A percentile compares a stretch with the other conserved stretches of the same genome.
Evolutionary conservation across 306 rosid genomes (phyloP).

Genomic region (Castanospermum australe): DNA sequence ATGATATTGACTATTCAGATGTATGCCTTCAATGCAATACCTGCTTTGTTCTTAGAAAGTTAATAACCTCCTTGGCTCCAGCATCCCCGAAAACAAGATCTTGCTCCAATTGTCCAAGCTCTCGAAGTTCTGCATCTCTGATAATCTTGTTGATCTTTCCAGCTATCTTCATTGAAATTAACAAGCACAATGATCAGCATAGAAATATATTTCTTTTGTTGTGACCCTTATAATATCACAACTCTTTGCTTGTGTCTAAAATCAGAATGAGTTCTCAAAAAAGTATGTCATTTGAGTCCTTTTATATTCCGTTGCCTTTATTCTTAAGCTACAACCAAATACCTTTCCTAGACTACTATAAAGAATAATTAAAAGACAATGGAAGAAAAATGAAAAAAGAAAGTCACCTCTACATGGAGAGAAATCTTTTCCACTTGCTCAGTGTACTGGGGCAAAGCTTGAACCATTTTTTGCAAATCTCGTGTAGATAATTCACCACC

Average conservation of each 20-base stretch:
- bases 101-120: slow-evolving; percentile 92
- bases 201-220: not conserved
- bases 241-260: not conserved
- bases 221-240: slow-evolving; percentile 1
- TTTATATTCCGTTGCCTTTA: slow-evolving; percentile 2
- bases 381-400: slow-evolving; percentile 17
- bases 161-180: slow-evolving; percentile 62
- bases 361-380: not conserved
- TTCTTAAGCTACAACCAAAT: slow-evolving; percentile 14
- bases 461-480: slow-evolving; percentile 97
- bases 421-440: slow-evolving; percentile 93
- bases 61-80: slow-evolving; percentile 90
- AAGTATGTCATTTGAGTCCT: slow-evolving; percentile 1
- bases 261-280: not conserved
- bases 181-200: slow-evolving; percentile 33
- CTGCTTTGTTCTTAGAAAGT: slow-evolving; percentile 75
- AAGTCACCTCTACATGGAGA: slow-evolving; percentile 88
- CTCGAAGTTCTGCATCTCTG: slow-evolving; percentile 68
- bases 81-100: slow-evolving; percentile 99
- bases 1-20: not conserved
- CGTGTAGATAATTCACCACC: slow-evolving; percentile 82
- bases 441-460: slow-evolving; percentile 94
- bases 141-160: slow-evolving; percentile 85
- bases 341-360: not conserved
- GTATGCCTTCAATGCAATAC: slow-evolving; percentile 40